phyloP scores from a whole-genome alignment of 2,329 filamentous ascomycete species.

The Fusarium temperatum region DNA sequence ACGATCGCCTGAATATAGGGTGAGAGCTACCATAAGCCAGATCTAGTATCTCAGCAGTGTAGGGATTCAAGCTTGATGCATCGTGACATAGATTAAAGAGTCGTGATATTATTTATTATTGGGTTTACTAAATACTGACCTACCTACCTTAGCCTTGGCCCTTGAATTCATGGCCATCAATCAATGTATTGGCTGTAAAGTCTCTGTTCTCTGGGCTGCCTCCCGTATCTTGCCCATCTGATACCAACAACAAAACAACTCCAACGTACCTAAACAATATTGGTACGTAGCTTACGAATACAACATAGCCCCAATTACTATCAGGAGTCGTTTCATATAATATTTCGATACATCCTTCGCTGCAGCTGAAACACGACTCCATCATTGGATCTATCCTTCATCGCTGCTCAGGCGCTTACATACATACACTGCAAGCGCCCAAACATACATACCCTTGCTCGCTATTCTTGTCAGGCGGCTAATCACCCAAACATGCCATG shows the following conservation, averaged over 20 bases:
- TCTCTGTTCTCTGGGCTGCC: conserved; percentile 22
- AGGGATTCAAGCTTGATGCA: conserved; percentile 17
- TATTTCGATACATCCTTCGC: not conserved
- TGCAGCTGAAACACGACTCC: conserved; percentile 8
- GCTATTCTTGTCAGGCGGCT: conserved; percentile 16
- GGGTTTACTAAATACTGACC: not conserved
- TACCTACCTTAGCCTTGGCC: not conserved
- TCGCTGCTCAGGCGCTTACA: conserved; percentile 22
- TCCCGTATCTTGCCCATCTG: not conserved
- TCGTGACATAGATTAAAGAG: conserved; percentile 5
- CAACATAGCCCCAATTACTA: not conserved
- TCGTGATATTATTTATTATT: not conserved
- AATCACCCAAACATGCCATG: not conserved
- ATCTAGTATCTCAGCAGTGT: conserved; percentile 32
- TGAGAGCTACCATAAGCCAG: not conserved
- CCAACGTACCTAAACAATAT: not conserved
- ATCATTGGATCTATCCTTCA: not conserved
- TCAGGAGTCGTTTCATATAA: not conserved
- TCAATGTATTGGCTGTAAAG: not conserved
- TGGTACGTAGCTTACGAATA: not conserved
- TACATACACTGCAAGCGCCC: conserved; percentile 29
- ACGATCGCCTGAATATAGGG: conserved; percentile 23
- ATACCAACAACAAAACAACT: not conserved
- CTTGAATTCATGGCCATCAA: not conserved
- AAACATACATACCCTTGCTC: conserved; percentile 3